Conservation (phyloP, 2,329 filamentous ascomycete genomes). For the Fusarium graminum region DNA sequence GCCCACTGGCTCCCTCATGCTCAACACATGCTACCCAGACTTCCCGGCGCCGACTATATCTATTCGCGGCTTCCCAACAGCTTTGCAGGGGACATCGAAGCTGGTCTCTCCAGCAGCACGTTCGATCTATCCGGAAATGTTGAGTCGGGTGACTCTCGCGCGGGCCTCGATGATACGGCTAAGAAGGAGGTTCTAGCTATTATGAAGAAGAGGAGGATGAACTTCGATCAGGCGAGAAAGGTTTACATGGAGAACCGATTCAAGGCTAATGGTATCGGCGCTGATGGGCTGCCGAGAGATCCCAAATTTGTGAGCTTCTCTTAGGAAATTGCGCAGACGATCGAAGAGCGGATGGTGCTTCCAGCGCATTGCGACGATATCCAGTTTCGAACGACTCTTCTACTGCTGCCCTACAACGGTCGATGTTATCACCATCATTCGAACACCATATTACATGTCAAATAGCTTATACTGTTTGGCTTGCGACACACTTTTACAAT, state of each 20-base stretch:
- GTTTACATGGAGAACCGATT: constrained; percentile 89
- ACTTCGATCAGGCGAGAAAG: constrained; percentile 91
- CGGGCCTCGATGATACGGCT: constrained; percentile 82
- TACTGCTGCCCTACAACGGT: neutral
- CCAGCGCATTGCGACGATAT: constrained; percentile 14
- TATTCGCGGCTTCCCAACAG: constrained; percentile 83
- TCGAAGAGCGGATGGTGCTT: constrained; percentile 4
- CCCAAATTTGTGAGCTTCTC: constrained; percentile 95
- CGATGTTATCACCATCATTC: constrained; percentile 7
- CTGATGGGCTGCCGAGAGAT: constrained; percentile 88
- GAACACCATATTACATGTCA: constrained; percentile 4
- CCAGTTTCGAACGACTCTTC: constrained; percentile 3
- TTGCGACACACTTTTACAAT: constrained; percentile 12
- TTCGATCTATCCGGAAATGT: constrained; percentile 90
- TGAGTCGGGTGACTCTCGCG: constrained; percentile 79
- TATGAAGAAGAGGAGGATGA: constrained; percentile 86
- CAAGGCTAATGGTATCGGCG: constrained; percentile 86
- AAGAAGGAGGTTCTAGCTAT: constrained; percentile 88
- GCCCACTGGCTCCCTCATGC: constrained; percentile 79
- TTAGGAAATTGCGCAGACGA: constrained; percentile 39
- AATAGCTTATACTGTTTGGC: constrained; percentile 12
- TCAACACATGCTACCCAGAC: constrained; percentile 67
- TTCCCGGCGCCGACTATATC: constrained; percentile 70
- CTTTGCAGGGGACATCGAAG: constrained; percentile 88
- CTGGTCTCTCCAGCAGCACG: constrained; percentile 82